Base-by-base conservation (phyloP, 2,329 filamentous ascomycete species). In the Pyrenochaeta sp. region DNA sequence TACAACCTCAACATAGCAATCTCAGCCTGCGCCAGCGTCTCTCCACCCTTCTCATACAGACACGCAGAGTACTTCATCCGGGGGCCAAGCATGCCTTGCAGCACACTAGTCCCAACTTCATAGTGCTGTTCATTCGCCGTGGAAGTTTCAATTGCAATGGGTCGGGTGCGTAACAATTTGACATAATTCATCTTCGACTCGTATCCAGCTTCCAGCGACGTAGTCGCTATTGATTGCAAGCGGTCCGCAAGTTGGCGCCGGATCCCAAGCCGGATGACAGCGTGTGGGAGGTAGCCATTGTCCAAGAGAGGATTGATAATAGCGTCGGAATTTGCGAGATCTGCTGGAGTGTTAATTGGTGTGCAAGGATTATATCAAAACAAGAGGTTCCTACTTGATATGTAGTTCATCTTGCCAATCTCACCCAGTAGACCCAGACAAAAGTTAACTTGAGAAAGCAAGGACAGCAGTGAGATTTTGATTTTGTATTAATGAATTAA, bases 51-150 rank as follows among this genome's bases (percentile, higher is more conserved):
- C 3, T 84, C 83, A 71, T 90, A 90, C 66, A 89, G 76, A 69
- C 85, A 88, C 59, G 79, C 82, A n/a, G 83, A 87, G 71, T 90
- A 91, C 80, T 90, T 90, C 87, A 90, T 90, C 49, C 87, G 78
- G 3, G 86, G 85, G 0, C 88, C 88, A 11, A 91, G 76, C 71
- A 82, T 86, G 23, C 82, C 83, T 23, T 77, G 74, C 35, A 90
- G 73, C 20, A 90, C 84, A 3, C 85, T 85, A 0, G 87, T 89
- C 33, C 85, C 86, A 35, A 90, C 87, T 75, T 90, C 88, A 67
- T 91, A 90, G 73, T 90, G 88, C 79, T 90, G 88, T 64, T 83
- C 77, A 69, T 90, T 90, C 18, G 88, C 87, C 2, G 81, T 77
- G 3, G 79, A 81, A 0, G 87, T 89, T 71, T 88, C 85, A 61